Conservation (phyloP, 2,329 filamentous ascomycete species). For the Cladophialophora immunda region DNA sequence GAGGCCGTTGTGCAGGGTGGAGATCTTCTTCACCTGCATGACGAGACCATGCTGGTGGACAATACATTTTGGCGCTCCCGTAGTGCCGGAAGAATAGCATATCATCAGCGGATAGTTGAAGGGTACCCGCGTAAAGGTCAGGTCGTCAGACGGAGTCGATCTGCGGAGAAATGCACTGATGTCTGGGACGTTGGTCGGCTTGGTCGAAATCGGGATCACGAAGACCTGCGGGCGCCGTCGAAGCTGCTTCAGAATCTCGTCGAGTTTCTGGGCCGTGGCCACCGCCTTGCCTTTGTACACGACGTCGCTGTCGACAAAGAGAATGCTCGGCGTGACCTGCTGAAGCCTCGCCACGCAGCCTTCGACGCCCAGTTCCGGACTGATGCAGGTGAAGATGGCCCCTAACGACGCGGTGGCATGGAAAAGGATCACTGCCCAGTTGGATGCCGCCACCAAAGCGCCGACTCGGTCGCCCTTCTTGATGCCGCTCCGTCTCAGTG, state of each 20-base stretch:
- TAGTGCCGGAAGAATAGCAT: constrained; percentile 53
- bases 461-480: constrained; percentile 51
- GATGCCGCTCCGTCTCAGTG: constrained; percentile 48
- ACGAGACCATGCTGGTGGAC: constrained; percentile 69
- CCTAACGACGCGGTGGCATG: constrained; percentile 18
- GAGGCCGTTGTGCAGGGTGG: constrained; percentile 59
- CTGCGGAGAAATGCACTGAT: constrained; percentile 48
- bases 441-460: constrained; percentile 45
- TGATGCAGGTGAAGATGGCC: constrained; percentile 18
- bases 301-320: constrained; percentile 79
- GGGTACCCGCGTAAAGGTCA: constrained; percentile 64
- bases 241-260: constrained; percentile 40
- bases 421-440: constrained; percentile 4
- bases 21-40: constrained; percentile 64
- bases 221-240: neutral
- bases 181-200: constrained; percentile 51
- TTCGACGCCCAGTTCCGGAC: constrained; percentile 21
- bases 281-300: constrained; percentile 77
- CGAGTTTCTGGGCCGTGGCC: constrained; percentile 76
- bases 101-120: constrained; percentile 77
- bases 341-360: constrained; percentile 66
- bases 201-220: constrained; percentile 57
- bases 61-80: constrained; percentile 74
- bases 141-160: neutral
- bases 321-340: constrained; percentile 76